A percentile compares a stretch with the other conserved stretches of the same genome.
Evolutionary conservation across 2,329 filamentous ascomycete species (phyloP).

Genomic region (Fusarium humuli): DNA sequence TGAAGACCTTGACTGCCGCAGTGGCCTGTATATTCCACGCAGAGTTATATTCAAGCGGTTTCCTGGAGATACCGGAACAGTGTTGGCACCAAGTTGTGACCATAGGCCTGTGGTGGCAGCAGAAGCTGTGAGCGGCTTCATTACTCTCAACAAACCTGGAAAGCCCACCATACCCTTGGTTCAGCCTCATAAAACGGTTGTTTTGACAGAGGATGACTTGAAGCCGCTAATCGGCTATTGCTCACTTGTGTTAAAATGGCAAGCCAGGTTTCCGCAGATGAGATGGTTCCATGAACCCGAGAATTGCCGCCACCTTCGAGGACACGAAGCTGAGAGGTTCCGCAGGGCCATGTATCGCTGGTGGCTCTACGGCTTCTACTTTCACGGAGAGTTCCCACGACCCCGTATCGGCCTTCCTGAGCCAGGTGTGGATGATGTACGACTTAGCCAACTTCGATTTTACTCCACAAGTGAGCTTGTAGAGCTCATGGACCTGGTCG

Average conservation of each 20-base stretch:
- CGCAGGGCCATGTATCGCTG: slow-evolving; percentile 64
- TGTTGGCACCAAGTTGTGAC: slow-evolving; percentile 38
- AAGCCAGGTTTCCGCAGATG: slow-evolving; percentile 57
- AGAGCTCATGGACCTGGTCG: slow-evolving; percentile 60
- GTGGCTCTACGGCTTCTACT: slow-evolving; percentile 66
- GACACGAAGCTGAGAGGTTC: slow-evolving; percentile 59
- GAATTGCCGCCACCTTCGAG: slow-evolving; percentile 57
- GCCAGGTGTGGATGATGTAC: slow-evolving; percentile 55
- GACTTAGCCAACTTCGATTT: slow-evolving; percentile 58
- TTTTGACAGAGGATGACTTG: slow-evolving; percentile 52
- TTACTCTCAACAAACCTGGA: slow-evolving; percentile 37
- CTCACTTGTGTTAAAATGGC: slow-evolving; percentile 54
- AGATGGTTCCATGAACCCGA: slow-evolving; percentile 61
- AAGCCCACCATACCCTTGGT: slow-evolving; percentile 19
- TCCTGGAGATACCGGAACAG: slow-evolving; percentile 48
- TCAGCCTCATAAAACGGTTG: slow-evolving; percentile 38
- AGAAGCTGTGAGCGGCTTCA: slow-evolving; percentile 33
- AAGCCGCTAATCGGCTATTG: slow-evolving; percentile 51
- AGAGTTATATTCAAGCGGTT: slow-evolving; percentile 55
- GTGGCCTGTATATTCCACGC: slow-evolving; percentile 54
- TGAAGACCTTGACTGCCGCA: slow-evolving; percentile 50
- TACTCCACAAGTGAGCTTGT: slow-evolving; percentile 58
- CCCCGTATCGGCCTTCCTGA: slow-evolving; percentile 54
- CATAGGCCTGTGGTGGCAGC: slow-evolving; percentile 8
- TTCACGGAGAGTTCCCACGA: slow-evolving; percentile 59